Base-by-base conservation (phyloP, 2,329 filamentous ascomycete species). In the Tolypocladium capitatum region DNA sequence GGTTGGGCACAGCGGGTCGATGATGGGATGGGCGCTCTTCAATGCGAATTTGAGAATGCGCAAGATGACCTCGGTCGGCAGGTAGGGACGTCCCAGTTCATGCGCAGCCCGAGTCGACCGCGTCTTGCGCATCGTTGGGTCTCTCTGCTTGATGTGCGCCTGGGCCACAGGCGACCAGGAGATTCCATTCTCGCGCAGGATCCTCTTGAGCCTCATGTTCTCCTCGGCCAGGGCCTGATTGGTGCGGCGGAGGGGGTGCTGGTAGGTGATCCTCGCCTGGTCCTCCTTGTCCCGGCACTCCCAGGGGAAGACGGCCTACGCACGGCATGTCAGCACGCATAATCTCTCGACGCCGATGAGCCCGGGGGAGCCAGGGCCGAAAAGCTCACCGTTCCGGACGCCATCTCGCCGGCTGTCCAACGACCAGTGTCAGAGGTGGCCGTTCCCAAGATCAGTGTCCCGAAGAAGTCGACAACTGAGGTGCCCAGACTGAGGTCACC, bases 241-340 rank as follows among this genome's bases (percentile, higher is more conserved):
- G 53, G 68, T 64, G 47, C 60, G 60, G 28, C 72, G 72, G n/a
- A 74, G 60, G 31, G 73, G 73, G 31, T 68, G 61, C 31, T 74
- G 69, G 56, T 72, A 76, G 43, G 66, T 64, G 33, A 62, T 59
- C 58, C 69, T 70, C 43, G 73, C 71, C 59, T 70, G 66, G 30
- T 77, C 73, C 50, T 73, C 66, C 54, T 70, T 71, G 53, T 78
- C 74, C 47, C 73, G 71, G 48, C 69, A 71, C 54, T 77, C 74
- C 69, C 69, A 73, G 4, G 74, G 68, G 43, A 63, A 66, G 32
- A 61, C 53, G 20, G 58, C 55, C 62, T 68, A 43, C 18, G n/a
- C 33, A 24, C 5, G 5, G 16, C 43, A 8, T 7, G 16, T 49
- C n/a, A 48, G 34, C 20, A 13, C 38, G 2, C 16, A 6, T 13